Evolutionary conservation across 352 stramenopile genomes (phyloP), one percentile per base, ranked within the genome.

Genomic region (Peronosclerospora sorghi): DNA sequence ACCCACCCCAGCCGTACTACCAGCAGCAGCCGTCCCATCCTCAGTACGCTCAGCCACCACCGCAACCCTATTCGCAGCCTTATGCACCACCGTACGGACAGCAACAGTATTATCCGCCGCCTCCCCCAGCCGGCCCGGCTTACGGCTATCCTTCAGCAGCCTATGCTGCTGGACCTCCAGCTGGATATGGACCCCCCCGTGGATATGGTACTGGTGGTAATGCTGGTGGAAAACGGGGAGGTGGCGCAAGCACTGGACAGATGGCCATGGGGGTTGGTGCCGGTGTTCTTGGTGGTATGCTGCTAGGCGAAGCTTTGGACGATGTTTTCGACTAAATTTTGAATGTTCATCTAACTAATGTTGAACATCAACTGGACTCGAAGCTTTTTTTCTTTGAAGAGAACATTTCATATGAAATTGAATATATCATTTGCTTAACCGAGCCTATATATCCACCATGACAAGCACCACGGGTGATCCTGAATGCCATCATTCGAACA

Each of bases 251-350:
- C 50, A 60, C 44, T 1, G 54, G 57, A 18, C 45, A 70, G 19
- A 62, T 86, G 49, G 79, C 76, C 8, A 62, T 92, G 39, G 79
- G 79, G 17, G 65, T 86, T 15, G 79, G 76, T 17, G 76, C 71
- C 3, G 76, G 76, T 45, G 51, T 89, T n/a, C 51, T 86, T 26
- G 79, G 79, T 32, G 79, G 79, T 9, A 54, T 87, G 51, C 41
- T 92, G 20, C 62, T 92, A 0, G 79, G 76, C n/a, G 78, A 86
- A 53, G 60, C 64, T 8, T 49, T 86, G 19, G 70, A 83, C 14
- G 59, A 71, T 14, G 53, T 81, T 17, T 86, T 86, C 35, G 56
- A 75, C 29, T 62, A 56, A n/a, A n/a, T n/a, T n/a, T n/a, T n/a
- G n/a, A n/a, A n/a, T n/a, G n/a, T n/a, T n/a, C n/a, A n/a, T n/a